Percentiles rank a stretch among this genome's conserved stretches.
Conservation (phyloP, 208 protist genomes). For the Crithidia thermophila region DNA sequence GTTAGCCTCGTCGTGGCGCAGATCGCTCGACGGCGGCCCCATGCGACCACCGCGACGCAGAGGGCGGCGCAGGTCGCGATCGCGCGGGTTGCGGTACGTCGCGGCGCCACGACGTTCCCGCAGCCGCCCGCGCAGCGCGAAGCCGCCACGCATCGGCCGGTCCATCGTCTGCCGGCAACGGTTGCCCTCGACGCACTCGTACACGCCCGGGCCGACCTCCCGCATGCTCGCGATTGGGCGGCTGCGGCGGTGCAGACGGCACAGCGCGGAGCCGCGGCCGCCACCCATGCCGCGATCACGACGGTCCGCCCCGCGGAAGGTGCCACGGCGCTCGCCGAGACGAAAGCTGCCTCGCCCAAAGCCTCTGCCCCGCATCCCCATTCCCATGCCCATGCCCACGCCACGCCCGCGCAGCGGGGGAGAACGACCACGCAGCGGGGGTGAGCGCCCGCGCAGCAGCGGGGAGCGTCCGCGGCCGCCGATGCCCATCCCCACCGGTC, state of each 20-base stretch:
- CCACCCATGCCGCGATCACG: conserved; percentile 50
- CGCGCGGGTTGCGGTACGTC: background rate
- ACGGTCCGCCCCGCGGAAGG: conserved; percentile 18
- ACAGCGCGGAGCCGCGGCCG: conserved; percentile 51
- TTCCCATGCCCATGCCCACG: too few species aligned
- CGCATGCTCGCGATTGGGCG: conserved; percentile 70
- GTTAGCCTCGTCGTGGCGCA: conserved; percentile 31
- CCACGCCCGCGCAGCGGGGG: conserved; percentile 9
- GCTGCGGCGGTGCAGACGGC: conserved; percentile 67
- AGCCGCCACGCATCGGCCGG: conserved; percentile 16
- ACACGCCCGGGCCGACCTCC: conserved; percentile 71
- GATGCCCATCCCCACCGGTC: background rate
- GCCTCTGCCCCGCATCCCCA: conserved; percentile 47
- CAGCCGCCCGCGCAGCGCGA: conserved; percentile 9
- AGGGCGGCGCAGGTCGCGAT: conserved; percentile 10
- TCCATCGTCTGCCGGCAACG: conserved; percentile 28
- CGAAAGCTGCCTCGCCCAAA: conserved; percentile 34
- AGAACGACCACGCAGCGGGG: too few species aligned
- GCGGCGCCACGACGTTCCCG: conserved; percentile 16
- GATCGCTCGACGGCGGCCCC: conserved; percentile 11
- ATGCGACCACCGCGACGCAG: conserved; percentile 21
- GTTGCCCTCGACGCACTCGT: conserved; percentile 64
- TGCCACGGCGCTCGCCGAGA: background rate
- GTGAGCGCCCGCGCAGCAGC: too few species aligned
- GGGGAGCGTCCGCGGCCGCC: background rate